Conservation (phyloP, 1,284 basidiomycete genomes). For the Trichosporon faecale region DNA sequence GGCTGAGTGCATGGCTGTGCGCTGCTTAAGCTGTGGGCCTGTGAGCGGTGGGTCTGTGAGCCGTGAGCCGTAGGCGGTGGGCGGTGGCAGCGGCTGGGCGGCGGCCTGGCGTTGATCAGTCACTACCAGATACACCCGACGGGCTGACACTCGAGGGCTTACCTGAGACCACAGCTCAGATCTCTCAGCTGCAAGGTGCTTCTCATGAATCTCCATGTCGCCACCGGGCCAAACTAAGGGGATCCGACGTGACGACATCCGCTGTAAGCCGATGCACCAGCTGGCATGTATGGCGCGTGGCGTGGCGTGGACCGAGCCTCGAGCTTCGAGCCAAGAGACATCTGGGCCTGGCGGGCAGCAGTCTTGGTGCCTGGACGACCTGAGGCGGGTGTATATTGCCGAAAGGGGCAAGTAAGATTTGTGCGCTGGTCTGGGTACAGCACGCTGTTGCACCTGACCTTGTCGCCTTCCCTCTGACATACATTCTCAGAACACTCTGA, state of each 20-base stretch:
- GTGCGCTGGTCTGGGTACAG: neutral
- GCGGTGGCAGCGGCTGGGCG: neutral
- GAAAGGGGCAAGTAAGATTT: slow-evolving; percentile 8
- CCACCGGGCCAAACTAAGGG: too few species aligned
- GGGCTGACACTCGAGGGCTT: neutral
- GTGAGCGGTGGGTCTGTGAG: neutral
- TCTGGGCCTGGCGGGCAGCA: too few species aligned
- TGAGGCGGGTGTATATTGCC: slow-evolving; percentile 1
- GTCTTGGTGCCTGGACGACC: neutral
- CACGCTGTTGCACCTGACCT: slow-evolving; percentile 9
- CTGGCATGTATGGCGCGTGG: too few species aligned
- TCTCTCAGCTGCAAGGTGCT: neutral
- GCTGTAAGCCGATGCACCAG: too few species aligned
- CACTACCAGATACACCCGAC: neutral
- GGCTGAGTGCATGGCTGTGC: too few species aligned
- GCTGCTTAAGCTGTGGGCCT: neutral
- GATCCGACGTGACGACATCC: too few species aligned
- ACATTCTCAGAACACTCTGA: neutral
- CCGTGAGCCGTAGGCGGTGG: too few species aligned
- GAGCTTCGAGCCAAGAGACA: neutral
- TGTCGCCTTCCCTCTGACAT: neutral
- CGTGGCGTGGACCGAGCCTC: neutral
- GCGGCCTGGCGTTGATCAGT: neutral
- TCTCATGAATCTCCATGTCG: too few species aligned
- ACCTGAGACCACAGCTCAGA: neutral